Base-by-base conservation (phyloP, 768 basidiomycete genomes). In the Mycena rosella region DNA sequence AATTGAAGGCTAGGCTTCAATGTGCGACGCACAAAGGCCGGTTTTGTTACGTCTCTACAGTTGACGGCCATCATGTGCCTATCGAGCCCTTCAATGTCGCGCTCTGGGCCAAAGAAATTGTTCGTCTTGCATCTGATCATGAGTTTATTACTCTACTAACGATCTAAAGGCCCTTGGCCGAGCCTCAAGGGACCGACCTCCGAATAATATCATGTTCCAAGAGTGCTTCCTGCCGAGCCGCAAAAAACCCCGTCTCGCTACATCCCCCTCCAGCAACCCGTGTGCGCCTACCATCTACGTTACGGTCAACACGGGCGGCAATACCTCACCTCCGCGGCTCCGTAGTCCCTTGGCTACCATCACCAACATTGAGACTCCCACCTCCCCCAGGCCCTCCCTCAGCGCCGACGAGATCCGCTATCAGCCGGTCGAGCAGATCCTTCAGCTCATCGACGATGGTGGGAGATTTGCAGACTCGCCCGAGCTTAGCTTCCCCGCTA, bases 81-180 rank as follows among this genome's bases (percentile, higher is more conserved):
- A 44, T 55, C 26, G 34, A 40, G 51, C 52, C 42, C 26, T n/a
- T n/a, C n/a, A n/a, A 42, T 30, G 36, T 36, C n/a, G n/a, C 52
- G 1, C 62, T 63, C 26, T 63, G 62, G 62, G 53, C 62, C 34
- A 63, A 63, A 24, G 36, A 53, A 54, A 63, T 63, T n/a, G 62
- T 63, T n/a, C n/a, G 53, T 24, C 52, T 55, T 44, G 24, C 52
- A 47, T 45, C 52, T 52, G 38, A 27, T 26, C 15, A 22, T 52
- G 22, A 26, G 14, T 52, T 52, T 45, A 38, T 24, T 63, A n/a
- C n/a, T n/a, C n/a, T n/a, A n/a, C n/a, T n/a, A 40, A 38, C 26
- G 44, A 48, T 38, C 55, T 24, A 32, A 13, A 45, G 49, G 26
- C 42, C 42, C 24, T 53, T 30, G 42, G 49, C n/a, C 34, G 55